These are phyloP conservation scores for Schoenoplectus tabernaemontani DNA, from an alignment of 202 grass and related monocot genomes.

Conservation along the genomic window DNA sequence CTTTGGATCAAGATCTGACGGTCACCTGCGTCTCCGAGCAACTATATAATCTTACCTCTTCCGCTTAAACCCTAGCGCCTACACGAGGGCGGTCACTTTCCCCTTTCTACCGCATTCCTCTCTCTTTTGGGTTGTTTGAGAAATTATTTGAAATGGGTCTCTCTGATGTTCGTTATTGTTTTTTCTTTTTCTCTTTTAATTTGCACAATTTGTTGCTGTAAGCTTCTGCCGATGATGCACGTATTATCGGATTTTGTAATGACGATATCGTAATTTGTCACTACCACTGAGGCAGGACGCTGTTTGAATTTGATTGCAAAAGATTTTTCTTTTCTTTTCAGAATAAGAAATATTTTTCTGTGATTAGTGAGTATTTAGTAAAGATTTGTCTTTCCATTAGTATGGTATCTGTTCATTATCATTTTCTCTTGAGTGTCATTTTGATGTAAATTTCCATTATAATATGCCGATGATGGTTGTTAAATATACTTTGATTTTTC, in stretches of 20 bases:
- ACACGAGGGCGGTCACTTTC: background rate
- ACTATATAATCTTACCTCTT: background rate
- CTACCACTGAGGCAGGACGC: constrained; percentile 33
- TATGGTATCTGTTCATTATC: background rate
- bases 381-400: background rate
- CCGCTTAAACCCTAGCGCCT: constrained; percentile 15
- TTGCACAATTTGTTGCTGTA: background rate
- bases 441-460: background rate
- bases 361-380: background rate
- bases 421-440: background rate
- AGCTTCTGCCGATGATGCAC: constrained; percentile 24
- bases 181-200: background rate
- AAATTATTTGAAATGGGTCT: constrained; percentile 9
- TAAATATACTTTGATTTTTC: constrained; percentile 37
- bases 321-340: background rate
- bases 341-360: background rate
- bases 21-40: background rate
- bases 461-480: constrained; percentile 25
- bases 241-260: constrained; percentile 26
- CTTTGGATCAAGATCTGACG: constrained; percentile 4
- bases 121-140: background rate
- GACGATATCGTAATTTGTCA: constrained; percentile 32
- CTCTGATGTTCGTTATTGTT: background rate
- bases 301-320: background rate
- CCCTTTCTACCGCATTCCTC: background rate